Percentiles rank a stretch among this genome's conserved stretches.
phyloP scores from a whole-genome alignment of 768 basidiomycete genomes.

The Macrolepiota fuliginosa region DNA sequence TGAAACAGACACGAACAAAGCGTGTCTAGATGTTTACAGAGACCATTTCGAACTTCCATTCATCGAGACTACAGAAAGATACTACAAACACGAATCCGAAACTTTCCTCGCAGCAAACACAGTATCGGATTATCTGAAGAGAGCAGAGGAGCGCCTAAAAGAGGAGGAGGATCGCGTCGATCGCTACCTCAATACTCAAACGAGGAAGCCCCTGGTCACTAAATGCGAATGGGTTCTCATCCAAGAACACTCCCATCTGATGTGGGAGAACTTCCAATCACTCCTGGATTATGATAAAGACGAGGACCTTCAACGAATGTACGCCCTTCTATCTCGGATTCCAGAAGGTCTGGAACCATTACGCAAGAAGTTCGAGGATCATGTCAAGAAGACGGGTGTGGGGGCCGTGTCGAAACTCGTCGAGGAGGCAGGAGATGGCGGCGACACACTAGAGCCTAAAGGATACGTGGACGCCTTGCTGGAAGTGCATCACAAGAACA shows the following conservation, averaged over 20 bases:
- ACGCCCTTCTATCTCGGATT: conserved; percentile 86
- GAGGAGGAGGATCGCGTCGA: conserved; percentile 97
- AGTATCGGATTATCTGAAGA: conserved; percentile 93
- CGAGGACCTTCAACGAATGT: conserved; percentile 95
- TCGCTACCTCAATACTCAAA: conserved; percentile 86
- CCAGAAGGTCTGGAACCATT: conserved; percentile 88
- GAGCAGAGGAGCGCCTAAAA: conserved; percentile 86
- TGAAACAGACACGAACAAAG: conserved; percentile 87
- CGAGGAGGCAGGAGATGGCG: conserved; percentile 49
- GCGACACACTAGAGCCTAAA: conserved; percentile 81
- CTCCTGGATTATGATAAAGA: conserved; percentile 92
- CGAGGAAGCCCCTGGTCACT: conserved; percentile 74
- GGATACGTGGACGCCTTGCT: conserved; percentile 91
- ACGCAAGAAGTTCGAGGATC: conserved; percentile 89
- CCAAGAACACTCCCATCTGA: conserved; percentile 73
- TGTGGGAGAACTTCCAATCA: conserved; percentile 93
- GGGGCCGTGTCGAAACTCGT: conserved; percentile 76
- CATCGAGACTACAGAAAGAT: conserved; percentile 83
- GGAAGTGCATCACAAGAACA: conserved; percentile 90
- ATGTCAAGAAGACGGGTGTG: conserved; percentile 89
- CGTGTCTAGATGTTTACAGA: conserved; percentile 90
- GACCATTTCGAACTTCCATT: conserved; percentile 90
- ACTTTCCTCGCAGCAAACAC: conserved; percentile 85
- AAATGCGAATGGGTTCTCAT: conserved; percentile 94
- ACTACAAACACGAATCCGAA: conserved; percentile 91